Conservation (phyloP, 192 early-diverging fungal species). For the Entomortierella lignicola region DNA sequence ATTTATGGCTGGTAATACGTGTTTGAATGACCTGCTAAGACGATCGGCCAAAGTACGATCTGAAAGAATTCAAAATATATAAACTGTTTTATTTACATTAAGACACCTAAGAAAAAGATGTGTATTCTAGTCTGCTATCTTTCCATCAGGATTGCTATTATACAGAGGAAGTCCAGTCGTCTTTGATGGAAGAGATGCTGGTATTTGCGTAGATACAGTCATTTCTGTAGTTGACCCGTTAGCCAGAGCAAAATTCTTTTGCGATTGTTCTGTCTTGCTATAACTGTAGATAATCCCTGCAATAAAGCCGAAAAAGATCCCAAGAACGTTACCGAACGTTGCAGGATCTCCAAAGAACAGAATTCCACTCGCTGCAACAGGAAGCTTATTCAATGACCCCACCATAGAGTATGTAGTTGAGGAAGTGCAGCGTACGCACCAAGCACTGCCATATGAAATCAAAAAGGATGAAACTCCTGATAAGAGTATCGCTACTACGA, state of each 20-base stretch:
- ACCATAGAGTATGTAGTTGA: conserved; percentile 96
- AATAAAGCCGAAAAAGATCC: conserved; percentile 88
- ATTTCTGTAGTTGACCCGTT: conserved; percentile 10
- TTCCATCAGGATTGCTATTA: conserved; percentile 44
- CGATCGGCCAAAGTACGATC: too few relatives aligned
- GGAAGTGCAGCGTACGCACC: conserved; percentile 82
- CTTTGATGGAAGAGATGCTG: conserved; percentile 10
- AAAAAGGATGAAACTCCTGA: conserved; percentile 89
- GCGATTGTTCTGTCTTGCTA: conserved; percentile 72
- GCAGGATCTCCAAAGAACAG: conserved; percentile 92
- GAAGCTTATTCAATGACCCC: conserved; percentile 97
- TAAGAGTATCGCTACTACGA: conserved; percentile 77
- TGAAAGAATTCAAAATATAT: too few relatives aligned
- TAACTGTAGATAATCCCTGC: conserved; percentile 82
- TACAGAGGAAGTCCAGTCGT: conserved; percentile 27
- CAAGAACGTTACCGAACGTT: conserved; percentile 82
- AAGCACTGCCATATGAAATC: conserved; percentile 88
- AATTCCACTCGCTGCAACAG: conserved; percentile 95
- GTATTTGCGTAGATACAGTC: too few relatives aligned
- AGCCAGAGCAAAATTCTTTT: conserved; percentile 35
- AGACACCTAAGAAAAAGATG: too few relatives aligned
- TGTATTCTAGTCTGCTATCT: conserved; percentile 49
- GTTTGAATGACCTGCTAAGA: too few relatives aligned
- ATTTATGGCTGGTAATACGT: too few relatives aligned
- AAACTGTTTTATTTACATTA: too few relatives aligned